Evolutionary conservation across 805 yeast genomes (phyloP).

Genomic region (Isabelozyma heimii): DNA sequence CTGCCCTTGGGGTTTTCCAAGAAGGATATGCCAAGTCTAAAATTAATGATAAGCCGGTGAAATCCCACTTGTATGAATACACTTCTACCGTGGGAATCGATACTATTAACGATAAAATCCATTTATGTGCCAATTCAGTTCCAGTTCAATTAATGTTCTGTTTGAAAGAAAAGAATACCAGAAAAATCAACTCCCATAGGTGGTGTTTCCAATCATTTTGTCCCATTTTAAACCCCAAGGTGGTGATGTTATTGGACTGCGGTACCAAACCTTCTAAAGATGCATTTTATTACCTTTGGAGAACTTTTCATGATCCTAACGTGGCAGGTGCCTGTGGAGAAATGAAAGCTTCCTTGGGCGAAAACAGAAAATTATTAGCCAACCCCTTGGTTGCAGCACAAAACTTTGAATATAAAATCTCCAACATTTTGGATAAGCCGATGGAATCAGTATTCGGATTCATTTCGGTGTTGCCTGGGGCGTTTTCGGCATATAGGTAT

Average conservation of each 20-base stretch:
- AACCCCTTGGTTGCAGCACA: slow-evolving; percentile 96
- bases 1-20: slow-evolving; percentile 88
- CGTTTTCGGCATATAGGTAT: slow-evolving; percentile 91
- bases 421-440: slow-evolving; percentile 93
- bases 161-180: slow-evolving; percentile 82
- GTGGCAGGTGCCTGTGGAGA: slow-evolving; percentile 99
- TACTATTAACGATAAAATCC: slow-evolving; percentile 61
- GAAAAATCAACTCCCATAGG: slow-evolving; percentile 91
- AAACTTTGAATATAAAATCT: slow-evolving; percentile 94
- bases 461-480: slow-evolving; percentile 93
- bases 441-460: slow-evolving; percentile 94
- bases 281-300: slow-evolving; percentile 88
- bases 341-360: slow-evolving; percentile 81
- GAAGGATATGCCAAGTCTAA: slow-evolving; percentile 94
- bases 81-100: slow-evolving; percentile 88
- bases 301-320: slow-evolving; percentile 70
- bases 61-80: slow-evolving; percentile 89
- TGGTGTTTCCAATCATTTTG: slow-evolving; percentile 97
- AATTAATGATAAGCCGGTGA: slow-evolving; percentile 78
- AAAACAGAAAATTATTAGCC: slow-evolving; percentile 43
- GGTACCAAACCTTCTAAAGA: slow-evolving; percentile 90
- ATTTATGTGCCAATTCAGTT: slow-evolving; percentile 60
- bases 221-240: slow-evolving; percentile 75
- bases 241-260: slow-evolving; percentile 83
- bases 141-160: slow-evolving; percentile 92